Conservation (phyloP, 768 basidiomycete species). For the Porphyrellus cyaneotinctus region DNA sequence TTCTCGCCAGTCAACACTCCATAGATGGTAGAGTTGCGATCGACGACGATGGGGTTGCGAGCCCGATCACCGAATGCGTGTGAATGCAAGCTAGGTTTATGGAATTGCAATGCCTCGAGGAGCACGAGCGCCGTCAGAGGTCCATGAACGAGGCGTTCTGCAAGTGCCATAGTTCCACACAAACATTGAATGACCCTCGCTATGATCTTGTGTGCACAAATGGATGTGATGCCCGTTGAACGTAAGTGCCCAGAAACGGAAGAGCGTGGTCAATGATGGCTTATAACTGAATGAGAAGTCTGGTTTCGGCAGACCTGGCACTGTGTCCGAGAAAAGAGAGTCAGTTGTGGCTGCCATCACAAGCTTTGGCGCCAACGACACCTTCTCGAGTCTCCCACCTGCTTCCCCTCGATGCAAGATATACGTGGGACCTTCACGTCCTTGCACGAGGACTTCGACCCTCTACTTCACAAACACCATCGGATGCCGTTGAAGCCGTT, state of each 20-base stretch:
- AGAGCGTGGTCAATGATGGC: slow-evolving; percentile 68
- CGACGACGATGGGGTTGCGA: slow-evolving; percentile 57
- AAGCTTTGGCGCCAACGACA: slow-evolving; percentile 14
- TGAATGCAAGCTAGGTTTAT: slow-evolving; percentile 46
- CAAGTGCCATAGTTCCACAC: neutral
- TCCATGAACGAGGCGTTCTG: slow-evolving; percentile 82
- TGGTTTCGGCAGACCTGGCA: slow-evolving; percentile 45
- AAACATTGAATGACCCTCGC: slow-evolving; percentile 52
- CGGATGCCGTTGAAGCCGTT: slow-evolving; percentile 61
- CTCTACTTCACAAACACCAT: slow-evolving; percentile 74
- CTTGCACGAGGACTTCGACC: slow-evolving; percentile 48
- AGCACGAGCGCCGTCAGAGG: slow-evolving; percentile 79
- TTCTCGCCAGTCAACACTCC: slow-evolving; percentile 40
- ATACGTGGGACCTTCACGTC: slow-evolving; percentile 55
- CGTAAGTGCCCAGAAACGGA: slow-evolving; percentile 82
- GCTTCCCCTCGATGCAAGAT: slow-evolving; percentile 37
- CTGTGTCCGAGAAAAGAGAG: slow-evolving; percentile 28
- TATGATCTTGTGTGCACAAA: slow-evolving; percentile 70
- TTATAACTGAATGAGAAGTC: slow-evolving; percentile 65
- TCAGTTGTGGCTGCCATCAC: neutral
- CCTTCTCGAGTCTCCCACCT: slow-evolving; percentile 42
- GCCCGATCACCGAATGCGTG: slow-evolving; percentile 66
- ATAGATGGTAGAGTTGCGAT: slow-evolving; percentile 43
- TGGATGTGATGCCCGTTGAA: slow-evolving; percentile 87
- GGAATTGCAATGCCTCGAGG: slow-evolving; percentile 53